Base-by-base conservation (phyloP, 106 monocot species). In the Hemerocallis citrina region DNA sequence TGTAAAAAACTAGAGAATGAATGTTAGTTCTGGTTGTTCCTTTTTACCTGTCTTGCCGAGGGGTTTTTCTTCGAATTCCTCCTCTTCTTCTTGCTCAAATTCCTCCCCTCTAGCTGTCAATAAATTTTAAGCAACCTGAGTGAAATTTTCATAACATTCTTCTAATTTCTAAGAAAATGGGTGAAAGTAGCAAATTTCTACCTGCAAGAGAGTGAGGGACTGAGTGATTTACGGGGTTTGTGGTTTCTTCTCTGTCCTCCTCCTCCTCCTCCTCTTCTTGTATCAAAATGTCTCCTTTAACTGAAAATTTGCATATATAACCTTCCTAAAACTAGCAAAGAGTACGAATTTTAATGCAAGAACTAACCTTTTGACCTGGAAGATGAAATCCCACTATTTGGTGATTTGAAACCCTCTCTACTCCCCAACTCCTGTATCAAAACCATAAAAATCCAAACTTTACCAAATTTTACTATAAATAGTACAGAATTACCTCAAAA, bases 131-230 rank as follows among this genome's bases (percentile, higher is more conserved):
- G n/a, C n/a, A 25, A 47, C 3, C 1, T 47, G 21, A 21, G 7
- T 11, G 50, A 50, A 50, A 22, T 25, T 24, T 15, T 27, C n/a
- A 8, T 3, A 27, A 27, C 50, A 50, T 50, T 50, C 25, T 27
- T 50, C 50, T 11, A 64, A 59, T 40, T 19, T 22, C 7, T 1
- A 13, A 61, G 27, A 17, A 50, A 50, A 17, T 50, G 50, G 47
- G 24, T 11, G 1, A 9, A 50, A 24, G 1, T 5, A 1, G 17
- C 9, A 3, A 6, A 13, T 36, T 41, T 33, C 7, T 65, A 92
- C 87, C 92, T 84, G 64, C 72, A 38, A 77, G 57, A 29, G 77
- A 77, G 42, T 80, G 56, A 36, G 89, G 75, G 64, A 79, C 71
- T 3, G 78, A 76, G 32, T 75, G 64, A 37, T 66, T 72, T 27